Evolutionary conservation across 805 yeast species (phyloP).

Genomic region (Pichia cephalocereana): DNA sequence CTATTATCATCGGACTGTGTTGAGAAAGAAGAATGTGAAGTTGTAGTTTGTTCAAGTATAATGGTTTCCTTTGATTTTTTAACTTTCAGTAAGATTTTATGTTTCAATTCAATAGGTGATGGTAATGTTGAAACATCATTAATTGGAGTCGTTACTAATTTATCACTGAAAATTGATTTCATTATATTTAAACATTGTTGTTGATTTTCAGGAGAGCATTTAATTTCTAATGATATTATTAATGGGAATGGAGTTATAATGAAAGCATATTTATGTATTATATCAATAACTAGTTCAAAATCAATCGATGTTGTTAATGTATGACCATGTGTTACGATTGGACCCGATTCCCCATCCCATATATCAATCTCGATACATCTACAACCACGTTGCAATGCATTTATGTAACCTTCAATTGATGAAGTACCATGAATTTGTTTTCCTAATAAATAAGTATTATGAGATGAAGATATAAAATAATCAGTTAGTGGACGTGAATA

Average conservation of each 20-base stretch:
- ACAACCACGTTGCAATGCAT: conserved; percentile 85
- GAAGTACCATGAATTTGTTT: conserved; percentile 82
- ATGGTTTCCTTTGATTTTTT: conserved; percentile 37
- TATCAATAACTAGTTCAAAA: conserved; percentile 57
- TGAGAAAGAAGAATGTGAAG: conserved; percentile 24
- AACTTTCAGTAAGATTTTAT: conserved; percentile 67
- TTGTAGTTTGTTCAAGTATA: neutral
- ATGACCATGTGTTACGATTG: conserved; percentile 85
- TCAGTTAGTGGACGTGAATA: conserved; percentile 65
- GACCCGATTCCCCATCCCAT: conserved; percentile 75
- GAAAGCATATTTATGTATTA: conserved; percentile 79
- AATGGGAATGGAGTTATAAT: conserved; percentile 81
- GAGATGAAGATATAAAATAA: conserved; percentile 87
- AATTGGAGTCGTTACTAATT: conserved; percentile 35
- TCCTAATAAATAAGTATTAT: conserved; percentile 85
- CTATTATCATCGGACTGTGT: conserved; percentile 12
- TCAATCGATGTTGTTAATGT: conserved; percentile 71
- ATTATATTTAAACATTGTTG: conserved; percentile 43
- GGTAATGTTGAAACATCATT: conserved; percentile 37
- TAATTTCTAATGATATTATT: conserved; percentile 76
- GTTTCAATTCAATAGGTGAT: conserved; percentile 63
- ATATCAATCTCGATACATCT: conserved; percentile 91
- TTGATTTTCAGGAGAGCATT: conserved; percentile 67
- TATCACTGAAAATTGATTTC: conserved; percentile 48
- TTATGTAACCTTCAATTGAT: conserved; percentile 81